Conservation (phyloP, 139 green algal species). For the Limnomonas spitsbergensis region DNA sequence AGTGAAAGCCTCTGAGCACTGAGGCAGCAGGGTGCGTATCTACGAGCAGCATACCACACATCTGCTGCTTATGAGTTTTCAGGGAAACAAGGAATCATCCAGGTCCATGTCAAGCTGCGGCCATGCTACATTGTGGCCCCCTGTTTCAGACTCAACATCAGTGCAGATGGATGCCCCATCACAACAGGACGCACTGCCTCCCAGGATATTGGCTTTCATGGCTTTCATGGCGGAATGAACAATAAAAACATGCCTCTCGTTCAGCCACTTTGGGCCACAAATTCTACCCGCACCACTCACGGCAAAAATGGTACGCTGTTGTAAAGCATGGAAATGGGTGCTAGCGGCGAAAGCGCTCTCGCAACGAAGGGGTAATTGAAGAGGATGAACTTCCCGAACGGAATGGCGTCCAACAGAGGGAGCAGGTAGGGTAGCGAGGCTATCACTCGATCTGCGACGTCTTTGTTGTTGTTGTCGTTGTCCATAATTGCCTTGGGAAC, state of each 20-base stretch:
- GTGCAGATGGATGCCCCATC: too few relatives aligned
- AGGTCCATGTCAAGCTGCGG: too few relatives aligned
- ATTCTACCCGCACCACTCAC: constrained; percentile 45
- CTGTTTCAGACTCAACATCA: too few relatives aligned
- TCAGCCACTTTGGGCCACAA: too few relatives aligned
- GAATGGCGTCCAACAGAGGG: constrained; percentile 53
- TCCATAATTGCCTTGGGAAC: constrained; percentile 6
- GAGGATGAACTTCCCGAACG: constrained; percentile 37
- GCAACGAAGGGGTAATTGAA: constrained; percentile 55
- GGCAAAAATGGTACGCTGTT: constrained; percentile 50
- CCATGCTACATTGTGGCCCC: too few relatives aligned
- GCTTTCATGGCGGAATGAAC: not conserved
- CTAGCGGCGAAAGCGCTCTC: constrained; percentile 43
- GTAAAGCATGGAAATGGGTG: constrained; percentile 46
- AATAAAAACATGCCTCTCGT: not conserved
- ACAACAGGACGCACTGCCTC: too few relatives aligned
- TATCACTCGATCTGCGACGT: constrained; percentile 28
- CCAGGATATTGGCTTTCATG: not conserved
- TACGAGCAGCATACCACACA: too few relatives aligned
- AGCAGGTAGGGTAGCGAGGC: constrained; percentile 54
- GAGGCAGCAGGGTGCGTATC: not conserved
- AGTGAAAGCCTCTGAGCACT: not conserved
- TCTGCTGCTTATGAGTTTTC: too few relatives aligned
- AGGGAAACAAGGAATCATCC: too few relatives aligned
- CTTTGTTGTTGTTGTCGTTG: constrained; percentile 14